These are phyloP conservation scores for Tephrocybe sp. DNA, from an alignment of 768 basidiomycete genomes.

Conservation along the genomic window DNA sequence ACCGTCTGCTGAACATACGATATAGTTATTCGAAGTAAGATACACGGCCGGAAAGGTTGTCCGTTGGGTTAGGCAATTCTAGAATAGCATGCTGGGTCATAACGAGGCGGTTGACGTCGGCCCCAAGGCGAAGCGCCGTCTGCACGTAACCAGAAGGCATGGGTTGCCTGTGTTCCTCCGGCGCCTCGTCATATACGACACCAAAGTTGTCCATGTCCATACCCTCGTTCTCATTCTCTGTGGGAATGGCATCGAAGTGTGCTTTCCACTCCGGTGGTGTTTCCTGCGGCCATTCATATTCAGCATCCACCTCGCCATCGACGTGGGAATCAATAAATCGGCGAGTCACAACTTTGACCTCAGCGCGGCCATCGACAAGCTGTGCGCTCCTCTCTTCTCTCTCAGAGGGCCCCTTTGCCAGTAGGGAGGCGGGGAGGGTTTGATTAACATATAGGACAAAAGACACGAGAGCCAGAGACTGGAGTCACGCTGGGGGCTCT, in stretches of 20 bases:
- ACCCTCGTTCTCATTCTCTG: background rate
- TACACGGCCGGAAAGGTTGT: conserved; percentile 5
- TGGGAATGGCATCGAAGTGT: conserved; percentile 1
- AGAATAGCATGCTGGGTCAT: conserved; percentile 4
- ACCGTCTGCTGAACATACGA: no score
- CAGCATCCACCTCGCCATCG: conserved; percentile 1
- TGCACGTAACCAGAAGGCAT: conserved; percentile 6
- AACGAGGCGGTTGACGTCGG: background rate
- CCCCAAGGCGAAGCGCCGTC: conserved; percentile 5
- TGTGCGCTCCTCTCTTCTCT: background rate
- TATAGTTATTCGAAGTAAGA: conserved; percentile 6
- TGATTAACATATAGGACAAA: conserved; percentile 7
- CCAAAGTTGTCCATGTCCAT: background rate
- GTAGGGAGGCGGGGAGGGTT: background rate
- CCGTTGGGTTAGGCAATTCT: background rate
- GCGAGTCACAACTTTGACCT: background rate
- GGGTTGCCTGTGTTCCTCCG: conserved; percentile 8
- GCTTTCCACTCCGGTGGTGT: conserved; percentile 5
- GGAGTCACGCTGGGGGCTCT: no score
- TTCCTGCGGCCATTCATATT: conserved; percentile 2
- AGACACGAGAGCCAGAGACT: background rate
- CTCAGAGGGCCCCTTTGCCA: conserved; percentile 1
- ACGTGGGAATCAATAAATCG: background rate
- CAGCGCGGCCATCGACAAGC: background rate
- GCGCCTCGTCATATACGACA: conserved; percentile 8